A percentile compares a stretch with the other conserved stretches of the same genome.
Evolutionary conservation across 2,329 filamentous ascomycete species (phyloP).

Genomic region (Trichoderma afroharzianum): DNA sequence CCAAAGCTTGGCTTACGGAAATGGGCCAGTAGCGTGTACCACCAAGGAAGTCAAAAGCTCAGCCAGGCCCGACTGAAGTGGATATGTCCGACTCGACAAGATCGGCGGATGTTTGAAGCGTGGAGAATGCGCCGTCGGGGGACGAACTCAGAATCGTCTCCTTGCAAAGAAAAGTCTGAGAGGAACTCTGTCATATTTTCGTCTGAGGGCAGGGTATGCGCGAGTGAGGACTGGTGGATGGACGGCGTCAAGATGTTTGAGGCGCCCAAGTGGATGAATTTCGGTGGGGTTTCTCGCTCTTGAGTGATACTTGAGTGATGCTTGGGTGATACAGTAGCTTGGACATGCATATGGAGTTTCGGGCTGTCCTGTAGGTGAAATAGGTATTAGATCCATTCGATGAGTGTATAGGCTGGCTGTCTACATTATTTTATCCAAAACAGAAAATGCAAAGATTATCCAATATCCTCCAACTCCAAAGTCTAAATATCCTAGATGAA

Average conservation of each 20-base stretch:
- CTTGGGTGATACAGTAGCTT: neutral
- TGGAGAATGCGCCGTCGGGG: conserved; percentile 24
- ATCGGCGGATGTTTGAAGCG: conserved; percentile 27
- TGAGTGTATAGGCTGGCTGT: conserved; percentile 1
- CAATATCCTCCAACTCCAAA: conserved; percentile 7
- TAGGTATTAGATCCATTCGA: conserved; percentile 2
- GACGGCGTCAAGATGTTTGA: conserved; percentile 33
- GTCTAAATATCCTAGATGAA: neutral
- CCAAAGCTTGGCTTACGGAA: conserved; percentile 29
- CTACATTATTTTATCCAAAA: neutral
- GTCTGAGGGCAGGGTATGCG: conserved; percentile 24
- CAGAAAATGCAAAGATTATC: neutral
- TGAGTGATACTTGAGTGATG: neutral
- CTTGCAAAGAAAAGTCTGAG: conserved; percentile 25
- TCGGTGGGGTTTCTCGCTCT: conserved; percentile 10
- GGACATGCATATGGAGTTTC: neutral
- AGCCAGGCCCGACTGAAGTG: conserved; percentile 26
- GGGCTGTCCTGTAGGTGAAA: neutral
- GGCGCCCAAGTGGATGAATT: conserved; percentile 33
- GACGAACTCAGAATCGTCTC: conserved; percentile 12
- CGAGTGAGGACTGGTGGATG: conserved; percentile 35
- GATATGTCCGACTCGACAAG: conserved; percentile 26
- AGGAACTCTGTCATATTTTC: conserved; percentile 26
- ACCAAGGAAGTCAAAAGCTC: conserved; percentile 26
- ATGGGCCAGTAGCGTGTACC: conserved; percentile 29